These are phyloP conservation scores for Aureobasidium sp. DNA, from an alignment of 2,329 filamentous ascomycete species.

Conservation along the genomic window DNA sequence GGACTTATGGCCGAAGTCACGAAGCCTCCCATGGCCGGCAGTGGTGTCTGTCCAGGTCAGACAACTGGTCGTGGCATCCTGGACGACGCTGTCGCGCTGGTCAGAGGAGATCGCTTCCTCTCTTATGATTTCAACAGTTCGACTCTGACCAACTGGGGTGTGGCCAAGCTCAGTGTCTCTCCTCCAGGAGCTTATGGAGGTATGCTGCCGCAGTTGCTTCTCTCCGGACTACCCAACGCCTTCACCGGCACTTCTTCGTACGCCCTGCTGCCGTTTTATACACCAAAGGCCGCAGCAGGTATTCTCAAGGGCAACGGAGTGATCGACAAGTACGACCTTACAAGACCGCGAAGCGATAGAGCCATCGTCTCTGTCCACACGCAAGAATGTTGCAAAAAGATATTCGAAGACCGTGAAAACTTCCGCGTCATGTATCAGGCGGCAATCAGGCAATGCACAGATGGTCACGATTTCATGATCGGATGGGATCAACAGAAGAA, in stretches of 20 bases:
- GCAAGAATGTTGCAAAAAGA: conserved; percentile 41
- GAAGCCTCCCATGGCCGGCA: conserved; percentile 43
- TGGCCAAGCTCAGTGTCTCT: conserved; percentile 33
- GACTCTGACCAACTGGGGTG: conserved; percentile 44
- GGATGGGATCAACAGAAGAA: conserved; percentile 37
- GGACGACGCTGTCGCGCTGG: conserved; percentile 41
- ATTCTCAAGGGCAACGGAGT: conserved; percentile 42
- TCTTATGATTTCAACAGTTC: conserved; percentile 42
- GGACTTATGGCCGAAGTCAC: conserved; percentile 49
- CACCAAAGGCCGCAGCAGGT: conserved; percentile 38
- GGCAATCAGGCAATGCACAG: conserved; percentile 34
- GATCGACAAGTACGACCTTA: conserved; percentile 39
- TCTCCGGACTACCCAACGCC: conserved; percentile 39
- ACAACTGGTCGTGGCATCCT: conserved; percentile 40
- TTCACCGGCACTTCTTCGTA: conserved; percentile 44
- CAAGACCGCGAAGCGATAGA: conserved; percentile 34
- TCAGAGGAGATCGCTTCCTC: conserved; percentile 40
- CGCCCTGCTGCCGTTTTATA: conserved; percentile 44
- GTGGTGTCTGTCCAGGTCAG: conserved; percentile 39
- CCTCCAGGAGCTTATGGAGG: conserved; percentile 39
- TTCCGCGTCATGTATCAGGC: conserved; percentile 43
- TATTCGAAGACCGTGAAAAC: conserved; percentile 42
- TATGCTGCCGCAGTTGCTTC: conserved; percentile 37
- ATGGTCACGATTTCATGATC: conserved; percentile 41
- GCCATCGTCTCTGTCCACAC: conserved; percentile 42